phyloP scores from a whole-genome alignment of 768 basidiomycete genomes.

The Leccinum arenicola region DNA sequence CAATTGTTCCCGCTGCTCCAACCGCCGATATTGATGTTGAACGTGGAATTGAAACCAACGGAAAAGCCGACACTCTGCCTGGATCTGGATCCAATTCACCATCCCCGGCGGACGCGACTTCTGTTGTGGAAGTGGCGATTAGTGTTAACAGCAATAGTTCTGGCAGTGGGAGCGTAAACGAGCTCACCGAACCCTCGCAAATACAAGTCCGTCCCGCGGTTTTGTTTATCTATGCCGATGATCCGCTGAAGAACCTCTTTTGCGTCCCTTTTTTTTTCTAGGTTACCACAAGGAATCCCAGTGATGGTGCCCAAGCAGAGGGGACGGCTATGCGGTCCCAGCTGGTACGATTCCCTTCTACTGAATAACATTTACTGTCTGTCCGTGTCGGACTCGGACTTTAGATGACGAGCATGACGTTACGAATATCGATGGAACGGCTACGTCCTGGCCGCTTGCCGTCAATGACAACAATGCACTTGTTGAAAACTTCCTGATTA shows the following conservation, averaged over 20 bases:
- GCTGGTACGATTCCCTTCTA: conserved; percentile 34
- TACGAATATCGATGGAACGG: not conserved
- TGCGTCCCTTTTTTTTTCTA: conserved; percentile 10
- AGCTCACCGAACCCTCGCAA: not conserved
- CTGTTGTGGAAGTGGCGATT: not conserved
- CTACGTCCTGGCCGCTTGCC: not conserved
- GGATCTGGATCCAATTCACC: not conserved
- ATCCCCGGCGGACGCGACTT: not conserved
- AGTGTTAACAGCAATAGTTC: not conserved
- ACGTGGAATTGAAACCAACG: conserved; percentile 8
- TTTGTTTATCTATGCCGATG: not conserved
- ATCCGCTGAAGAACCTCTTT: conserved; percentile 16
- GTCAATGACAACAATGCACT: not conserved
- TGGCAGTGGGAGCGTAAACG: not conserved
- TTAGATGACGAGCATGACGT: not conserved
- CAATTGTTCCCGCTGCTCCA: not conserved
- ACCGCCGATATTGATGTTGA: conserved; percentile 18
- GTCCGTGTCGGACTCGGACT: conserved; percentile 8
- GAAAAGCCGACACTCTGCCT: not conserved
- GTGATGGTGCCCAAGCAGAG: not conserved
- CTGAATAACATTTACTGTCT: conserved; percentile 33
- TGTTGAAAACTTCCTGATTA: not conserved
- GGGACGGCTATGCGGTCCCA: conserved; percentile 6
- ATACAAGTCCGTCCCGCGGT: conserved; percentile 22
- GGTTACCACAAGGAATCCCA: not conserved